These are phyloP conservation scores for Ceratobasidium sp. DNA, from an alignment of 1,284 basidiomycete genomes.

Conservation along the genomic window DNA sequence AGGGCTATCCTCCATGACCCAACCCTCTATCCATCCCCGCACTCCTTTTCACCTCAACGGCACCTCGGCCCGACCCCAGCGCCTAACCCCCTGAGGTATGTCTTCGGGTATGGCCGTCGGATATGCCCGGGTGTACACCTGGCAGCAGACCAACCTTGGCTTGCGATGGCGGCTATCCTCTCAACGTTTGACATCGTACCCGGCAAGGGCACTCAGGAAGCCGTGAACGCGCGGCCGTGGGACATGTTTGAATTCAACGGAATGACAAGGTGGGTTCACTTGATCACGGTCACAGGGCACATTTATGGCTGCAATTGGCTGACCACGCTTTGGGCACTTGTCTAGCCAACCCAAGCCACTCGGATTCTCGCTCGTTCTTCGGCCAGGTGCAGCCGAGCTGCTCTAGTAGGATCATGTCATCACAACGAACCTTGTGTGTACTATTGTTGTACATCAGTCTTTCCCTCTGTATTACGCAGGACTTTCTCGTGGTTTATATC, in stretches of 20 bases:
- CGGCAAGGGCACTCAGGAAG: slow-evolving; percentile 1
- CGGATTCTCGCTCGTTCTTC: slow-evolving; percentile 10
- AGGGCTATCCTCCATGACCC: slow-evolving; percentile 36
- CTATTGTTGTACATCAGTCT: not conserved
- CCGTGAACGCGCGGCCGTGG: slow-evolving; percentile 1
- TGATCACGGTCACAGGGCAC: not conserved
- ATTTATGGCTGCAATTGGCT: not conserved
- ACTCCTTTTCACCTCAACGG: slow-evolving; percentile 16
- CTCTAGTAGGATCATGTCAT: not conserved
- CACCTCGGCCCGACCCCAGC: slow-evolving; percentile 17
- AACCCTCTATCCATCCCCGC: slow-evolving; percentile 19
- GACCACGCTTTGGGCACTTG: not conserved
- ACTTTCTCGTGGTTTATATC: not conserved
- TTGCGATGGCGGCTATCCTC: slow-evolving; percentile 30
- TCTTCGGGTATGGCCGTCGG: slow-evolving; percentile 26
- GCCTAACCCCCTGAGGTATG: slow-evolving; percentile 26
- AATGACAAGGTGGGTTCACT: slow-evolving; percentile 23
- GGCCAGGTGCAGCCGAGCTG: slow-evolving; percentile 18
- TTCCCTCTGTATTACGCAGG: not conserved
- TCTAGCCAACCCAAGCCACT: slow-evolving; percentile 32
- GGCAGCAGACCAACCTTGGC: slow-evolving; percentile 30
- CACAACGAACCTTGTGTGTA: not conserved
- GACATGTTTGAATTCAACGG: slow-evolving; percentile 38
- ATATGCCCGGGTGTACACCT: slow-evolving; percentile 33
- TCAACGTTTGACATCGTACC: slow-evolving; percentile 15